Conservation (phyloP, 2,329 filamentous ascomycete genomes). For the Aspergillus jensenii region DNA sequence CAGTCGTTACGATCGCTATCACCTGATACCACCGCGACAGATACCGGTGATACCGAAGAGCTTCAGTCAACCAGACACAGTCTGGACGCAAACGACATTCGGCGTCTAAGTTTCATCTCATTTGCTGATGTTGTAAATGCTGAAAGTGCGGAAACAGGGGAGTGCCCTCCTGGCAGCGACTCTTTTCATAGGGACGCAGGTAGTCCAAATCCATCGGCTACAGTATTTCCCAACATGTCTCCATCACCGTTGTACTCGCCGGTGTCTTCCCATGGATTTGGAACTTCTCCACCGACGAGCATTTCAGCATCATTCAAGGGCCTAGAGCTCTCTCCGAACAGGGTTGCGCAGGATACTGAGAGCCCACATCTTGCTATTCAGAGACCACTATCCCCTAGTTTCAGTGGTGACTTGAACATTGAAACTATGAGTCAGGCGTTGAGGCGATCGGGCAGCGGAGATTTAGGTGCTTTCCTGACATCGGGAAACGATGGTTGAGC, state of each 20-base stretch:
- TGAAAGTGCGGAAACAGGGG: slow-evolving; percentile 51
- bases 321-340: slow-evolving; percentile 56
- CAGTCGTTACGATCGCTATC: slow-evolving; percentile 35
- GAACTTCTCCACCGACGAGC: slow-evolving; percentile 73
- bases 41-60: slow-evolving; percentile 50
- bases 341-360: slow-evolving; percentile 56
- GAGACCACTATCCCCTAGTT: slow-evolving; percentile 50
- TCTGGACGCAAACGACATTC: slow-evolving; percentile 74
- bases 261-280: slow-evolving; percentile 67
- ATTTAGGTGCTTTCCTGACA: slow-evolving; percentile 52
- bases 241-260: slow-evolving; percentile 80
- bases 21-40: slow-evolving; percentile 56
- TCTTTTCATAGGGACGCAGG: slow-evolving; percentile 56
- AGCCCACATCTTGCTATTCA: slow-evolving; percentile 61
- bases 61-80: slow-evolving; percentile 71
- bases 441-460: slow-evolving; percentile 78
- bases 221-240: slow-evolving; percentile 49
- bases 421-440: slow-evolving; percentile 93
- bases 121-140: slow-evolving; percentile 93
- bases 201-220: slow-evolving; percentile 44
- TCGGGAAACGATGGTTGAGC: neutral
- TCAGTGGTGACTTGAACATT: slow-evolving; percentile 73
- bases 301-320: slow-evolving; percentile 60
- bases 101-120: slow-evolving; percentile 88
- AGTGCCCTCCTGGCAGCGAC: slow-evolving; percentile 59